Evolutionary conservation across 1,284 basidiomycete species (phyloP).

Genomic region (Cutaneotrichosporon mucoides): DNA sequence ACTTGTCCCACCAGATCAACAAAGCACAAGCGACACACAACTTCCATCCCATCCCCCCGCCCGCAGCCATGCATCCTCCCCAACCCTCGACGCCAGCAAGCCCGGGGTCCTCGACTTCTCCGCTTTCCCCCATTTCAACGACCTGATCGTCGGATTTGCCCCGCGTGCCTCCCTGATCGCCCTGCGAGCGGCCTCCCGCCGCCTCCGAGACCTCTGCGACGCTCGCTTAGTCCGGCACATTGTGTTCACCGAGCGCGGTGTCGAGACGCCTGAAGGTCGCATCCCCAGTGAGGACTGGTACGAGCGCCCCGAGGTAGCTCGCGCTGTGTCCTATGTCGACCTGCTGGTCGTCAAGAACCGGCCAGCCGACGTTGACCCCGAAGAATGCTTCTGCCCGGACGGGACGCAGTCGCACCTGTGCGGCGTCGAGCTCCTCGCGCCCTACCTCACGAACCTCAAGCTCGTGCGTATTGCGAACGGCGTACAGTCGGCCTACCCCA

Average conservation of each 20-base stretch:
- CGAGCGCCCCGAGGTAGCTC: background rate
- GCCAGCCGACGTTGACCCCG: background rate
- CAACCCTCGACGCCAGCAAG: background rate
- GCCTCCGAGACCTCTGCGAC: background rate
- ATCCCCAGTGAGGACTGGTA: constrained; percentile 1
- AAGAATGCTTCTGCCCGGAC: background rate
- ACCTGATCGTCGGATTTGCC: background rate
- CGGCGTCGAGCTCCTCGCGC: background rate
- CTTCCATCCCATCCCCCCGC: too few species aligned
- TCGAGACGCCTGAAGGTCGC: background rate
- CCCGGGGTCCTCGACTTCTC: background rate
- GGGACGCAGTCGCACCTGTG: background rate
- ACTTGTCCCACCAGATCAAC: too few species aligned
- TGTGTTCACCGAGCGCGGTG: background rate
- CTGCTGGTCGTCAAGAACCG: background rate
- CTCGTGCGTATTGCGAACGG: background rate
- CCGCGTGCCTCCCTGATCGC: background rate
- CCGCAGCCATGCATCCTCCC: too few species aligned
- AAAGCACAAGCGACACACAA: too few species aligned
- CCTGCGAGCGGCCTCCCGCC: background rate
- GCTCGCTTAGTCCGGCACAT: background rate
- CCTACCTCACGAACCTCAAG: background rate
- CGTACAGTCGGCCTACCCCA: background rate
- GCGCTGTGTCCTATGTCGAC: background rate
- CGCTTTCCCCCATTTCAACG: background rate